Percentiles rank a stretch among this genome's conserved stretches.
Conservation (phyloP, 441 rosid species). For the Gossypium laxum region DNA sequence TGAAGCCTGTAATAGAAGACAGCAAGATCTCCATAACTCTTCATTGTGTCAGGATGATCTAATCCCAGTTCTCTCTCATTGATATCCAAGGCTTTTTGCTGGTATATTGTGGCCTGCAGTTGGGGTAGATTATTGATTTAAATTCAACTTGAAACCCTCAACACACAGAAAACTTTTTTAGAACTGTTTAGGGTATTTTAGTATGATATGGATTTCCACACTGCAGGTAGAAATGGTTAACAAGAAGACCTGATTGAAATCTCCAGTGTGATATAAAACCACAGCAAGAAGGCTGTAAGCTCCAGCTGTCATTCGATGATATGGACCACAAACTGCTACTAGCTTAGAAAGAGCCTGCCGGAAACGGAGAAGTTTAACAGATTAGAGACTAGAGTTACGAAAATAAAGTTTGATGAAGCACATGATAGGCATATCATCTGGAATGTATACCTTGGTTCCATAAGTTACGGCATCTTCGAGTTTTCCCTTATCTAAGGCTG, state of each 20-base stretch:
- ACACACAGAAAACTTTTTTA: neutral
- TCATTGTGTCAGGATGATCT: constrained; percentile 75
- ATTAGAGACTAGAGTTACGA: constrained; percentile 14
- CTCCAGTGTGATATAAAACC: constrained; percentile 67
- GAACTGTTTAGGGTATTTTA: constrained; percentile 3
- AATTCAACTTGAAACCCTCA: constrained; percentile 11
- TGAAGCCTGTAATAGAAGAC: constrained; percentile 74
- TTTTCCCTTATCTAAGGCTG: constrained; percentile 71
- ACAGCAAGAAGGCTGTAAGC: constrained; percentile 77
- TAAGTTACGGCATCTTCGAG: constrained; percentile 72
- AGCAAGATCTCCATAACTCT: constrained; percentile 78
- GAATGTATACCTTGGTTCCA: constrained; percentile 50
- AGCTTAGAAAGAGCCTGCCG: constrained; percentile 65
- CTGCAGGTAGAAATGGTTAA: constrained; percentile 1
- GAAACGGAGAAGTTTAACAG: constrained; percentile 20
- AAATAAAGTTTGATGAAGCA: constrained; percentile 6
- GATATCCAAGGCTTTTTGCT: constrained; percentile 70
- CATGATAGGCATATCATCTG: constrained; percentile 4
- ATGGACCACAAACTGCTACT: constrained; percentile 69
- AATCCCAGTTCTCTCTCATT: constrained; percentile 72
- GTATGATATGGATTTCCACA: neutral
- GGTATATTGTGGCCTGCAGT: constrained; percentile 61
- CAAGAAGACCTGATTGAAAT: constrained; percentile 59
- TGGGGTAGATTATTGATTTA: constrained; percentile 15
- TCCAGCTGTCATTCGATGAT: constrained; percentile 72